phyloP scores from a whole-genome alignment of 805 yeast species.

The Candida railenensis region DNA sequence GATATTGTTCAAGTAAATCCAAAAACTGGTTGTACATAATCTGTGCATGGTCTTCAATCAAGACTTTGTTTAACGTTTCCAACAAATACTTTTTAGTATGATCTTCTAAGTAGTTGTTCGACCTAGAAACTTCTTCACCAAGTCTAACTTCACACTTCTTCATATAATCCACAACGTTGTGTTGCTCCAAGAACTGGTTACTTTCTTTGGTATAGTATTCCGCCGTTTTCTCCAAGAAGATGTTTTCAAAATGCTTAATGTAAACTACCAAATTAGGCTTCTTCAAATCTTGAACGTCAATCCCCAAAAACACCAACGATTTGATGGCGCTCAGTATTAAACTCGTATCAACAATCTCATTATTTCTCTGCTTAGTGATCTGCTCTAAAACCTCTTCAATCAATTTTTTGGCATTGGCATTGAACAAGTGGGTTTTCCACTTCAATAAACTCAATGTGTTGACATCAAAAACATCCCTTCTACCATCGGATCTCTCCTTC shows the following conservation, averaged over 20 bases:
- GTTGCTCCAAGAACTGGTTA: constrained; percentile 58
- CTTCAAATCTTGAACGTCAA: constrained; percentile 86
- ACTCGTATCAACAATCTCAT: constrained; percentile 66
- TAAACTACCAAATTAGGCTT: constrained; percentile 82
- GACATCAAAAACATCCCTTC: constrained; percentile 86
- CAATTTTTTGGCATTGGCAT: constrained; percentile 56
- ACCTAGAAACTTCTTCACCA: constrained; percentile 76
- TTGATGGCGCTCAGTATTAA: constrained; percentile 72
- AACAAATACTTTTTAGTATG: constrained; percentile 78
- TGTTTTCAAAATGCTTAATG: constrained; percentile 72
- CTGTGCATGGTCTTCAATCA: constrained; percentile 76
- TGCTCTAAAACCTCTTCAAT: constrained; percentile 72
- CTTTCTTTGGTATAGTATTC: constrained; percentile 72
- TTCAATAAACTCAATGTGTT: constrained; percentile 82
- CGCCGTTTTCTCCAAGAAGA: constrained; percentile 69
- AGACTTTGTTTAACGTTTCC: constrained; percentile 69
- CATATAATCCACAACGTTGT: constrained; percentile 89
- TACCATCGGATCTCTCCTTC: constrained; percentile 92
- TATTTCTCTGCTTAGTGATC: constrained; percentile 76
- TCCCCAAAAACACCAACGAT: constrained; percentile 86
- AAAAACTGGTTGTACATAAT: constrained; percentile 76
- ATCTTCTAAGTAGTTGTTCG: constrained; percentile 78
- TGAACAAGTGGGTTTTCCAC: constrained; percentile 86
- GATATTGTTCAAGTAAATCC: constrained; percentile 68
- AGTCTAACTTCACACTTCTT: constrained; percentile 80